Conservation (phyloP, 75 land plant species). For the Cupressus sempervirens region DNA sequence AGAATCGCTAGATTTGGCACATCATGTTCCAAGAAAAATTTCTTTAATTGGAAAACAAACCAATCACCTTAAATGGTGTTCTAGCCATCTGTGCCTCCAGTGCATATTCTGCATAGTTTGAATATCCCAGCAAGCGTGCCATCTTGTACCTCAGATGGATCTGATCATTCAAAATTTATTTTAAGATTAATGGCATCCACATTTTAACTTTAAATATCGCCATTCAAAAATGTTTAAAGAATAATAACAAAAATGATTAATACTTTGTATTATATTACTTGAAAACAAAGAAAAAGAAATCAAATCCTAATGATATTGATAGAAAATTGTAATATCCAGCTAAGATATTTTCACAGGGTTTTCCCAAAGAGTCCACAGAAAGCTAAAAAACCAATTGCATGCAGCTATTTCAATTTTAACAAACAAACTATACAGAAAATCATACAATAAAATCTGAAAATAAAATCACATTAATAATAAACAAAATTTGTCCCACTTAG, state of each 20-base stretch:
- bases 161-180: constrained; percentile 22
- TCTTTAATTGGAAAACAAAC: background rate
- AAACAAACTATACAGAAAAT: too few species aligned
- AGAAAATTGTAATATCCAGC: background rate
- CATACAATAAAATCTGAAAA: too few species aligned
- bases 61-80: constrained; percentile 60
- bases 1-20: background rate
- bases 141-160: constrained; percentile 68
- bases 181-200: background rate
- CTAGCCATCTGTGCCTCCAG: constrained; percentile 70
- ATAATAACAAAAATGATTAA: background rate
- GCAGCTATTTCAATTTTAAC: too few species aligned
- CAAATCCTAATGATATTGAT: background rate
- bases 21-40: background rate
- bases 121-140: constrained; percentile 77
- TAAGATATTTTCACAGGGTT: too few species aligned
- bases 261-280: background rate
- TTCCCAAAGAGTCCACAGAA: too few species aligned
- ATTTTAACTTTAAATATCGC: background rate
- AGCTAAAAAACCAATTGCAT: too few species aligned
- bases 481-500: too few species aligned
- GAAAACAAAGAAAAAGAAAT: background rate
- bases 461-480: too few species aligned
- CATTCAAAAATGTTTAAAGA: background rate
- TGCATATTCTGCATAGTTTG: constrained; percentile 82